phyloP scores from a whole-genome alignment of 192 early-diverging fungal species.

The Podila minutissima region DNA sequence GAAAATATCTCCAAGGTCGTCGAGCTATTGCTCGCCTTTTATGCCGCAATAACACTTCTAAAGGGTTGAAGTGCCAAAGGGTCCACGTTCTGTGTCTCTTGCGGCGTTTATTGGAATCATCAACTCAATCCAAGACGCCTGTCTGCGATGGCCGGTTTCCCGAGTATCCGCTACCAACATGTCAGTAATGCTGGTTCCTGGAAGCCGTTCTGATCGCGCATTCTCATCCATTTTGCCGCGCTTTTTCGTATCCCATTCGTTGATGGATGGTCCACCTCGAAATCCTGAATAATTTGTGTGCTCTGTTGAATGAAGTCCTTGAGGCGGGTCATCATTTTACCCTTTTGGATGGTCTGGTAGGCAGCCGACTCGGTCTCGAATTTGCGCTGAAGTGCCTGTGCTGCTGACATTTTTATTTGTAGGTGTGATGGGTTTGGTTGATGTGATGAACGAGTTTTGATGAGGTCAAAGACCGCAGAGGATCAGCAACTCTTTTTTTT shows the following conservation, averaged over 20 bases:
- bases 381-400: constrained; percentile 58
- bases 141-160: no score
- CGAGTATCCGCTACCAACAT: no score
- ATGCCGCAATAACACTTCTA: no score
- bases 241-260: neutral
- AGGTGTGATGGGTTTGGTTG: neutral
- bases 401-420: constrained; percentile 49
- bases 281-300: neutral
- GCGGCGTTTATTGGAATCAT: no score
- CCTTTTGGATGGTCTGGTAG: constrained; percentile 79
- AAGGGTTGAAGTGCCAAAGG: no score
- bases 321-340: constrained; percentile 35
- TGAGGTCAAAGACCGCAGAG: neutral
- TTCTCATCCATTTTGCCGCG: neutral
- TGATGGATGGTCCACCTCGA: neutral
- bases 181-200: no score
- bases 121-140: no score
- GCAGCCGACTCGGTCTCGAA: constrained; percentile 78
- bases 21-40: no score
- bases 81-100: no score
- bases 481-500: neutral
- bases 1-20: no score
- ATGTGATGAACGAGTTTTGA: neutral
- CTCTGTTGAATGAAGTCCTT: neutral
- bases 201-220: no score